Base-by-base conservation (phyloP, 1,139 yeast genomes). In the Saccharomyces pastorianus region DNA sequence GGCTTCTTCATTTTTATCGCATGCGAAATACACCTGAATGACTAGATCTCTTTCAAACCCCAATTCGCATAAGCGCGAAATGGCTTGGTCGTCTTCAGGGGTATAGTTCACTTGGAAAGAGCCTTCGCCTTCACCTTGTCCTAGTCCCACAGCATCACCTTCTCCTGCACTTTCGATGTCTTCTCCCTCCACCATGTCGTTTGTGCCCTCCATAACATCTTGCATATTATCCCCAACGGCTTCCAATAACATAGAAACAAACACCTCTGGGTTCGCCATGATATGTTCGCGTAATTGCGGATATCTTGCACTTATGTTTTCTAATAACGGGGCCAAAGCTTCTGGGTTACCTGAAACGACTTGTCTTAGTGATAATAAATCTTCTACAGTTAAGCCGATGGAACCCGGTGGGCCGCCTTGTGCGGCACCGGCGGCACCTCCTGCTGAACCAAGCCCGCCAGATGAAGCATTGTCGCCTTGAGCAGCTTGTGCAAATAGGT, bases 1-100 rank as follows among this genome's bases (percentile, higher is more conserved):
- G 64, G 89, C 81, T 75, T 93, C 97, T 74, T 93, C 99, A 73
- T 93, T 90, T 76, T 91, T 93, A 68, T 95, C 99, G 72, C 99
- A 93, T 49, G 98, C 99, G 79, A 95, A 85, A 74, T 89, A 95
- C 41, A 95, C 96, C 74, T 91, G 97, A 58, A 91, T 82, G 51
- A 88, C 99, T 59, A 87, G 75, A 64, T 84, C 80, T 63, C 96
- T 81, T 61, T 88, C 96, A 67, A 93, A 93, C 0, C 99, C 99
- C 61, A 93, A 79, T 68, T 87, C 98, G 69, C 95, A 85, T 61
- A 93, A 77, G 68, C 99, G 82, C 61, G 80, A 79, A 60, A 93
- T 88, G 27, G 99, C 96, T 57, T 79, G 88, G 67, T 86, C 85
- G 69, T 93, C 99, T 64, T 85, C 95, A 56, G 82, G 84, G 5